phyloP scores from a whole-genome alignment of 1,284 basidiomycete species.

The Apiotrichum brassicae region DNA sequence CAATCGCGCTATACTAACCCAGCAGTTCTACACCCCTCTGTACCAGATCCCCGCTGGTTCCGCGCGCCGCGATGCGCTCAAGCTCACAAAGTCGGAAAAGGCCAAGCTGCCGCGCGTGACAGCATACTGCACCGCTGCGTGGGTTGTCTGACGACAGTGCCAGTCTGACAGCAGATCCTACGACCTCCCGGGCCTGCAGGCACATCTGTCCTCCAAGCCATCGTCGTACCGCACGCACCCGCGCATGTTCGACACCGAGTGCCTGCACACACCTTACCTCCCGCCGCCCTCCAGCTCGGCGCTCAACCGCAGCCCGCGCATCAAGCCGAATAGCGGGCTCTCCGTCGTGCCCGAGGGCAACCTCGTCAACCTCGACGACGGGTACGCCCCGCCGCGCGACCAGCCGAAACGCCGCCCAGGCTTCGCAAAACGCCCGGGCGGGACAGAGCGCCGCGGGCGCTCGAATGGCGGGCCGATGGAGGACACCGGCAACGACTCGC shows the following conservation, averaged over 20 bases:
- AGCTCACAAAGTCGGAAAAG: constrained; percentile 86
- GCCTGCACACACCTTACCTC: constrained; percentile 45
- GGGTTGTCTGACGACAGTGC: constrained; percentile 28
- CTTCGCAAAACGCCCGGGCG: constrained; percentile 38
- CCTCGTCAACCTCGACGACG: constrained; percentile 37
- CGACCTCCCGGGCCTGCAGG: constrained; percentile 74
- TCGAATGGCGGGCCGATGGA: constrained; percentile 38
- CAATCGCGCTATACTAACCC: too few species aligned
- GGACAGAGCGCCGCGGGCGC: constrained; percentile 47
- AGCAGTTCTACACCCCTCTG: constrained; percentile 83
- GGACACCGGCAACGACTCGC: constrained; percentile 15
- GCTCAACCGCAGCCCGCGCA: neutral
- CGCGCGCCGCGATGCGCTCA: constrained; percentile 80
- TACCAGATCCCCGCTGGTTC: constrained; percentile 89
- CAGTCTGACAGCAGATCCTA: constrained; percentile 59
- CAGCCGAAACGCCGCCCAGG: constrained; percentile 34
- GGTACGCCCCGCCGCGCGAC: neutral
- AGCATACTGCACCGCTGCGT: constrained; percentile 91
- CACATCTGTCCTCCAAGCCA: constrained; percentile 77
- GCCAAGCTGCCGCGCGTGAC: constrained; percentile 90
- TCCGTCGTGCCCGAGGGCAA: constrained; percentile 36
- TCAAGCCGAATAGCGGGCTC: constrained; percentile 3
- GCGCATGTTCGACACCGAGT: constrained; percentile 51
- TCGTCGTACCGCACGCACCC: constrained; percentile 76
- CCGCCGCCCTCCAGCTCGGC: constrained; percentile 29